Base-by-base conservation (phyloP, 306 rosid genomes). In the Quercus aquifolioides region DNA sequence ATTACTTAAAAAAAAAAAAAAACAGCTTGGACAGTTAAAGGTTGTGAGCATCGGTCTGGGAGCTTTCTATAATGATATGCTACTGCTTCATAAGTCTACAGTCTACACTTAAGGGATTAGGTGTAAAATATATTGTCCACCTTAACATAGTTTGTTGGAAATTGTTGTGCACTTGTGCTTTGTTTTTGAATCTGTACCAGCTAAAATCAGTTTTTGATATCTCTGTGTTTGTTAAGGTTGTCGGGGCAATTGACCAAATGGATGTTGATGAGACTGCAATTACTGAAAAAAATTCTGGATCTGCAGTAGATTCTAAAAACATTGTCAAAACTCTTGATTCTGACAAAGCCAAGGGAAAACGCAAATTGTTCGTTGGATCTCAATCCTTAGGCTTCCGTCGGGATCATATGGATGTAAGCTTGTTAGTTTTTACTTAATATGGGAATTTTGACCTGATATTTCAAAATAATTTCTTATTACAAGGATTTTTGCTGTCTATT, bases 301-400 rank as follows among this genome's bases (percentile, higher is more conserved):
- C 97, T 77, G 86, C 87, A 55, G 84, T 55, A 11, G 98, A 94
- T 60, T 81, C 89, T 11, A 92, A 88, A 79, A 86, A 71, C 82
- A 85, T 76, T 73, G 70, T 67, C 38, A 88, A 82, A 76, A 74
- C 87, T 87, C 78, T 33, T 54, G 98, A 90, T 71, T 82, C 94
- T 79, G 98, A 95, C 20, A 95, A 91, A 86, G 60, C 70, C 72
- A 92, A 91, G 91, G 98, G 92, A 76, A 93, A 88, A 80, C 84
- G 98, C 21, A 95, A 93, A 72, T 76, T 95, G 73, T 95, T 78
- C 55, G 97, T 95, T 17, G 99, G 99, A 78, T 88, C 99, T 56
- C 98, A 93, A 87, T 84, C 96, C 46, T 85, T 95, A 88, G 98
- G 98, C 58, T 95, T 86, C 82, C 97, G 96, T 33, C 92, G 99